Evolutionary conservation across 2,329 filamentous ascomycete species (phyloP), one percentile per base, ranked within the genome.

Genomic region (Fusarium sp.): DNA sequence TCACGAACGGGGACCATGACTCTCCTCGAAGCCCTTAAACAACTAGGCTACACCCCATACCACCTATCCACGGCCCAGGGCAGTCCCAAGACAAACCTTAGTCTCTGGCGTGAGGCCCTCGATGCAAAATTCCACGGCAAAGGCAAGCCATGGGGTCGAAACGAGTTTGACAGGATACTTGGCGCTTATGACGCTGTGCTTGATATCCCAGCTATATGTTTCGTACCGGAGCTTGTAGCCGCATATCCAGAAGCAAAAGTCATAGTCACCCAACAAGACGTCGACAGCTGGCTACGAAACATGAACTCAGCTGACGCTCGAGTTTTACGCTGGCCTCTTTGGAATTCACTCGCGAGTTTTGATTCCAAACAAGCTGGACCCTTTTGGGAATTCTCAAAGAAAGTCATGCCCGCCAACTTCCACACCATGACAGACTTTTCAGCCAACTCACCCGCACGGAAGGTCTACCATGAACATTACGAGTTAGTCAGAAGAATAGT

Each of bases 61-160:
- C 62, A 70, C 16, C 52, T 71, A 51, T 59, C 56, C 24, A 18
- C 54, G 1, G 57, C 70, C 12, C 44, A 65, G 5, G 44, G 53
- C 2, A 60, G 54, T 15, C 56, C 62, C 29, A 67, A 62, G 20
- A 56, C 51, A 3, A 72, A 67, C 6, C 44, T 65, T 5, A 20
- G 20, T 10, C 53, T 72, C 13, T 72, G 70, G 70, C 62, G 62
- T 9, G 70, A 72, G 44, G 70, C 70, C 3, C 70, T 72, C 10
- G 58, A 72, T 9, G 66, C 70, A 18, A 72, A 72, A 20, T 72
- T 62, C 24, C 12, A 72, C 2, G 56, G 53, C 15, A 62, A 52
- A 13, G 66, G 69, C 3, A 68, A 62, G 32, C 53, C 29, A 3
- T 72, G 70, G 70, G 62, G 63, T 3, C 53, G 69, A 6, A 47